Conservation (phyloP, 768 basidiomycete species). For the Mycena haematopus region DNA sequence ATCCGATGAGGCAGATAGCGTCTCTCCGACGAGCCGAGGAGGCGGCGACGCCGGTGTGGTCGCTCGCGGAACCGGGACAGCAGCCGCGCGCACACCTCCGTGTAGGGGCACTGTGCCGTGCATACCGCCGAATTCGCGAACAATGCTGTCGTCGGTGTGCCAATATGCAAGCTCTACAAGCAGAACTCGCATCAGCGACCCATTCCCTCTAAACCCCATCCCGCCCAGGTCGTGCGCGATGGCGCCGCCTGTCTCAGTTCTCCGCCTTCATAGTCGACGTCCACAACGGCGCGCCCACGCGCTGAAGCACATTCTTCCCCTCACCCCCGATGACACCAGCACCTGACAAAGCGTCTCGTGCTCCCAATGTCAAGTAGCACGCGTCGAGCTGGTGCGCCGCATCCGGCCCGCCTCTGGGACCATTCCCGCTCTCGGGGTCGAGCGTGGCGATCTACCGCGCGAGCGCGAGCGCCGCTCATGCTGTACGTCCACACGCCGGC, state of each 20-base stretch:
- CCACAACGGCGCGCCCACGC: neutral
- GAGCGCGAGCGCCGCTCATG: conserved; percentile 52
- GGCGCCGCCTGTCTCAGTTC: conserved; percentile 33
- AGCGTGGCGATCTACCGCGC: conserved; percentile 42
- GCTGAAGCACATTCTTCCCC: neutral
- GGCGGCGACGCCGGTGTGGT: conserved; percentile 46
- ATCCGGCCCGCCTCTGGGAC: conserved; percentile 40
- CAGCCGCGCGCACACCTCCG: no score
- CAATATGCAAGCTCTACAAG: conserved; percentile 47
- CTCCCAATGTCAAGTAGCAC: conserved; percentile 48
- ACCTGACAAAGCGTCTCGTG: conserved; percentile 29
- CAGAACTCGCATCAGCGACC: conserved; percentile 52
- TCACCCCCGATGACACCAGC: neutral
- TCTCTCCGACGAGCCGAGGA: conserved; percentile 39
- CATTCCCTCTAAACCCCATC: conserved; percentile 43
- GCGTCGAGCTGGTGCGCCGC: conserved; percentile 43
- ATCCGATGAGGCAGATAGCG: conserved; percentile 9
- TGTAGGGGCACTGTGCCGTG: neutral
- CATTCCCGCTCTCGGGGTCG: neutral
- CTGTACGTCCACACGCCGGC: conserved; percentile 56
- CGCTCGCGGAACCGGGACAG: no score
- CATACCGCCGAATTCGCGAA: neutral
- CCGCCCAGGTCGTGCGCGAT: conserved; percentile 40
- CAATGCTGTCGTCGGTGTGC: neutral
- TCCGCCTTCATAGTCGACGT: neutral